Base-by-base conservation (phyloP, 257 asterid species). In the Gentiana straminea region DNA sequence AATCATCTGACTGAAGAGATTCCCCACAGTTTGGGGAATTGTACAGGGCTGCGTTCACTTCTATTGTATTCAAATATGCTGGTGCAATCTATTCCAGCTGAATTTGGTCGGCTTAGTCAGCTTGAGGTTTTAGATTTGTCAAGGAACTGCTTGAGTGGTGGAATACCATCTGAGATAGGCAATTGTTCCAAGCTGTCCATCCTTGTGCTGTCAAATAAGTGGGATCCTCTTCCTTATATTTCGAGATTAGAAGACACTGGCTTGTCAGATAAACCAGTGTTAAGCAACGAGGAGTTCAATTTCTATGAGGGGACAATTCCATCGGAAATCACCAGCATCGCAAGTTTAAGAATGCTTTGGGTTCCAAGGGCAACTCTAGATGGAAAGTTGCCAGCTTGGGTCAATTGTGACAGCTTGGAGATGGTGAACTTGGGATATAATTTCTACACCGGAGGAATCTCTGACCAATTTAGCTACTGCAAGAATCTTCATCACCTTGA, bases 291-390 rank as follows among this genome's bases (percentile, higher is more conserved):
- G 49, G 97, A 89, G 64, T 89, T 55, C 63, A 89, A 89, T 66
- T 84, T 81, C 62, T 89, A 65, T 1, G 86, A 81, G 60, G 95
- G 95, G 4, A 67, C 77, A 4, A 61, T 89, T 37, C 94, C 97
- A 2, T 54, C 60, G 6, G 84, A 66, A 63, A 77, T 89, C 13
- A 68, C 80, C 8, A 24, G 70, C 13, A 86, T 89, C 37, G 39
- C 86, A 10, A 78, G 89, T 76, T 74, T 89, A 92, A 77, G 74
- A 74, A 75, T 86, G 87, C 50, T 89, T 61, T 89, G 97, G 97
- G 88, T 84, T 61, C 95, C 95, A 1, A 48, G 90, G 60, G 85
- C 97, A 43, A 81, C 78, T 56, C 75, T 84, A 6, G 75, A 74
- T 52, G 97, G 90, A n/a, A 47, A 62, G 46, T 65, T 89, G 45